Conservation (phyloP, 2,329 filamentous ascomycete genomes). For the Claviceps capensis region DNA sequence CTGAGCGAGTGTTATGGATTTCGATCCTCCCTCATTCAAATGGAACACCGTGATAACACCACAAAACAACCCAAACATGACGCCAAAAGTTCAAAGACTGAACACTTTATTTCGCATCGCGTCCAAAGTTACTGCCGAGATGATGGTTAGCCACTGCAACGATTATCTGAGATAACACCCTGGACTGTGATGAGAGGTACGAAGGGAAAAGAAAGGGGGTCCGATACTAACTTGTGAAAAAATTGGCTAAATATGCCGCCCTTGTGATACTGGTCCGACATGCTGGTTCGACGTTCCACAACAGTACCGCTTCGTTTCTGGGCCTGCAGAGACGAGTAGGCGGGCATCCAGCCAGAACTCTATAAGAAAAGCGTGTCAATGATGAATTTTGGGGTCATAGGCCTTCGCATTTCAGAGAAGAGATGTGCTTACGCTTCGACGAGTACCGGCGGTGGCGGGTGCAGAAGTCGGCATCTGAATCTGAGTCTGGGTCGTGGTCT, state of each 20-base stretch:
- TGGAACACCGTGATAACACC: no score
- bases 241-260: slow-evolving; percentile 38
- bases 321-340: slow-evolving; percentile 36
- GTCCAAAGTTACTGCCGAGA: slow-evolving; percentile 19
- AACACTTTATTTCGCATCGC: slow-evolving; percentile 14
- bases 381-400: no score
- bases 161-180: neutral
- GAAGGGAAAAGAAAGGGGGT: neutral
- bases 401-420: no score
- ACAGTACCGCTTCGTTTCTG: slow-evolving; percentile 36
- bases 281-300: slow-evolving; percentile 36
- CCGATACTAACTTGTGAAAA: slow-evolving; percentile 39
- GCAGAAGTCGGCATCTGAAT: neutral
- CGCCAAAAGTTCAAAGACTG: neutral
- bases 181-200: no score
- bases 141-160: neutral
- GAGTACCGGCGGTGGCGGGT: slow-evolving; percentile 10
- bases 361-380: slow-evolving; percentile 7
- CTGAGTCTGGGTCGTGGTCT: no score
- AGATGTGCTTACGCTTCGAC: slow-evolving; percentile 16
- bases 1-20: no score
- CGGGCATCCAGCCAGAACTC: slow-evolving; percentile 32
- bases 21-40: no score
- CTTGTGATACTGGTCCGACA: slow-evolving; percentile 37
- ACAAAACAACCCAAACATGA: no score